Evolutionary conservation across 805 yeast species (phyloP).

Genomic region (Metschnikowia gruessii): DNA sequence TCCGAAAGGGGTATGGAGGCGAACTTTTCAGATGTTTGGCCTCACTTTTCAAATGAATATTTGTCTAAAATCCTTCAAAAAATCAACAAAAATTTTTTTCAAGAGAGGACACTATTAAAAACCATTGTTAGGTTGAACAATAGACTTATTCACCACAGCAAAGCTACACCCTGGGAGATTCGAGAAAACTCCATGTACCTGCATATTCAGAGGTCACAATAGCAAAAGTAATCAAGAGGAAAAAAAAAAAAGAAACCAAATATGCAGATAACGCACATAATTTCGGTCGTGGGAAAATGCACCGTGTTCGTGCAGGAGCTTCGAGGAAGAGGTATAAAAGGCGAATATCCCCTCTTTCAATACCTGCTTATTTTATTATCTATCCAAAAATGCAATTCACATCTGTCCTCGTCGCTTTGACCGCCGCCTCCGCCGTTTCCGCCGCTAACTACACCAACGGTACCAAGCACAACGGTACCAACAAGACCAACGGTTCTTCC

Average conservation of each 20-base stretch:
- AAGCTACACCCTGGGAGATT: not conserved
- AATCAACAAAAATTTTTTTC: too few relatives aligned
- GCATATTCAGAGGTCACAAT: constrained; percentile 2
- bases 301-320: constrained; percentile 11
- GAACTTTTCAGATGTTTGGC: too few relatives aligned
- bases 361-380: not conserved
- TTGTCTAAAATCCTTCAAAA: too few relatives aligned
- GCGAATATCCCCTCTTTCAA: not conserved
- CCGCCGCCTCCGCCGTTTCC: constrained; percentile 37
- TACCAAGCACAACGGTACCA: constrained; percentile 16
- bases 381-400: constrained; percentile 37
- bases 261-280: constrained; percentile 10
- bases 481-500: constrained; percentile 21
- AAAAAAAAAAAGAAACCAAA: constrained; percentile 4
- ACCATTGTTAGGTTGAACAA: too few relatives aligned
- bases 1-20: constrained; percentile 3
- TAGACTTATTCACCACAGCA: too few relatives aligned
- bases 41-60: too few relatives aligned
- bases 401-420: constrained; percentile 36
- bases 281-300: constrained; percentile 1
- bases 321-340: constrained; percentile 10
- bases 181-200: constrained; percentile 4
- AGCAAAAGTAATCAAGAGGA: constrained; percentile 1
- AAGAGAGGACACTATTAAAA: too few relatives aligned
- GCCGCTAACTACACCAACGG: constrained; percentile 29